Base-by-base conservation (phyloP, 768 basidiomycete species). In the Xerocomus spinulosus region DNA sequence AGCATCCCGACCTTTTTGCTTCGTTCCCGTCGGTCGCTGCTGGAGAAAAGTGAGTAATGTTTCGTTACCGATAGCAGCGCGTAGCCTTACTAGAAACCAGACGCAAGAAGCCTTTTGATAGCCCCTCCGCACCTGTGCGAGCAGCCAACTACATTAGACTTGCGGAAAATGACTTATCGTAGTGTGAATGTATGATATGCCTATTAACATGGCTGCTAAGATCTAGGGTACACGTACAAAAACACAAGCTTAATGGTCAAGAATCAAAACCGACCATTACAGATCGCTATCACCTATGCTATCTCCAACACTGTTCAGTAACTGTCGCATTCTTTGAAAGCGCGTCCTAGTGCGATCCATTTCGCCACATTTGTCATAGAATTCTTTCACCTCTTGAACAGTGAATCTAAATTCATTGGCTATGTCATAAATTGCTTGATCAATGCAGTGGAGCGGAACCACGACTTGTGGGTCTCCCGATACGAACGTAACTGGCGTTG, bases 21-120 rank as follows among this genome's bases (percentile, higher is more conserved):
- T 94, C 92, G 3, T 99, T 98, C 68, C 96, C 96, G 25, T 94
- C 91, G 30, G 82, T 87, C 21, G 96, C 96, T 20, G 95, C 94
- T 15, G 96, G 96, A 30, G 96, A 99, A 73, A 92, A 85, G 91
- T 92, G 57, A 45, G 82, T 44, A 36, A 15, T 17, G 7, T 25
- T 28, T 15, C 12, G 42, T 26, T 28, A 47, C 37, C 10, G n/a
- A 17, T 26, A 24, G 13, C n/a, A 23, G 24, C 25, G n/a, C 33
- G 32, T 53, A 24, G 58, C 43, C 25, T 52, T 42, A 39, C 42
- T 42, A 45, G 48, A 44, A 54, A 35, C 53, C 35, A 92, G 90
- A 65, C 82, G 83, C 54, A 78, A 83, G 34, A 89, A 87, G 60
- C 80, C 81, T 3, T 86, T 82, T 56, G 82, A 85, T 44, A 88